Evolutionary conservation across 371 early-diverging fungal species (phyloP).

Genomic region (Fennellomyces sp.): DNA sequence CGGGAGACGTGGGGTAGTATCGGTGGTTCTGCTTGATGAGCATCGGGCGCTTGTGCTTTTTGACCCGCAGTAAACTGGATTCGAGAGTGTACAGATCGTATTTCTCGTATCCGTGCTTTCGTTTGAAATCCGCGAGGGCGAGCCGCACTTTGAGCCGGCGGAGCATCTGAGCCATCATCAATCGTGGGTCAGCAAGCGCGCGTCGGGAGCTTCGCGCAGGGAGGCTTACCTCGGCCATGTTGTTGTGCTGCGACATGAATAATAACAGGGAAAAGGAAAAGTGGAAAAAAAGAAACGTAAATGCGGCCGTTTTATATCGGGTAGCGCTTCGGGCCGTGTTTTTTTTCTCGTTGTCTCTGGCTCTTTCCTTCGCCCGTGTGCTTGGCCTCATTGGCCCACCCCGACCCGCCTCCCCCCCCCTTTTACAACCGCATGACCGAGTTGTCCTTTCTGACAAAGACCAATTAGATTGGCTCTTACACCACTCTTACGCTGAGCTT

Average conservation of each 20-base stretch:
- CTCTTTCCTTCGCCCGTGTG: neutral
- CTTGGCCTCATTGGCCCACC: neutral
- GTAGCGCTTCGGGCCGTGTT: neutral
- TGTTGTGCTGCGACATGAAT: neutral
- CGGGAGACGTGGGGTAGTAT: constrained; percentile 33
- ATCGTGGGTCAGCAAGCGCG: neutral
- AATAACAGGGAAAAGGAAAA: neutral
- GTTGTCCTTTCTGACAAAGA: neutral
- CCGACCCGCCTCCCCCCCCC: neutral
- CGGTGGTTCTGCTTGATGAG: constrained; percentile 23
- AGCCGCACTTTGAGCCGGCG: constrained; percentile 27
- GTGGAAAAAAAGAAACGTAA: neutral
- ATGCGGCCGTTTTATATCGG: constrained; percentile 1
- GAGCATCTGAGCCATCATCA: constrained; percentile 16
- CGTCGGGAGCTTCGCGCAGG: neutral
- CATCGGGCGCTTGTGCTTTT: neutral
- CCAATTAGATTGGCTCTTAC: too few relatives aligned
- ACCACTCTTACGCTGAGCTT: too few relatives aligned
- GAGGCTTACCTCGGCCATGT: neutral
- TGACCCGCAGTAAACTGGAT: constrained; percentile 12
- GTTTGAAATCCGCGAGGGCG: constrained; percentile 31
- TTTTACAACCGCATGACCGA: constrained; percentile 2
- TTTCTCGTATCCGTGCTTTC: constrained; percentile 32
- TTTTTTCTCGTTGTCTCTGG: neutral
- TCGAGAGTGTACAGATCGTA: constrained; percentile 32